phyloP scores from a whole-genome alignment of 257 asterid genomes.

The Cruciata laevipes region DNA sequence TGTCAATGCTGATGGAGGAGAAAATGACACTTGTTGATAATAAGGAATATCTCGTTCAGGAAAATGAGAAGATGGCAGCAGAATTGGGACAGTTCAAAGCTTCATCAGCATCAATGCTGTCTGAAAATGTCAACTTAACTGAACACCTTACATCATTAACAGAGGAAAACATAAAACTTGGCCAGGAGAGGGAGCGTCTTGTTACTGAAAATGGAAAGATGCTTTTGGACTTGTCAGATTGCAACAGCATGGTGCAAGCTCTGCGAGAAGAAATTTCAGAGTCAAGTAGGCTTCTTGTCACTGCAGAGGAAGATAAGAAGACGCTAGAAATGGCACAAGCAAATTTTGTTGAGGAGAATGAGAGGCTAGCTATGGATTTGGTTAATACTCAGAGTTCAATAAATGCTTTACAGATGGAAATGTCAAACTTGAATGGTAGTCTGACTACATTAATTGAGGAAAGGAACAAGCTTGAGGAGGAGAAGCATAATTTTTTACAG shows the following conservation, averaged over 20 bases:
- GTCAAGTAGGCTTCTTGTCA: slow-evolving; percentile 29
- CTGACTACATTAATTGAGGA: slow-evolving; percentile 39
- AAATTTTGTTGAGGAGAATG: slow-evolving; percentile 33
- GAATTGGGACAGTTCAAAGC: slow-evolving; percentile 50
- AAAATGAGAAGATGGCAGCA: slow-evolving; percentile 42
- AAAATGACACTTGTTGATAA: slow-evolving; percentile 46
- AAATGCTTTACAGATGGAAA: slow-evolving; percentile 49
- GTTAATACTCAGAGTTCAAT: slow-evolving; percentile 34
- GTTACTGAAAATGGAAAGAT: slow-evolving; percentile 44
- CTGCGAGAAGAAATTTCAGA: slow-evolving; percentile 44
- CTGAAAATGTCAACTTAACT: slow-evolving; percentile 27
- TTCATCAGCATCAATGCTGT: slow-evolving; percentile 44
- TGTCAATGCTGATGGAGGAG: slow-evolving; percentile 42
- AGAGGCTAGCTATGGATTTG: slow-evolving; percentile 44
- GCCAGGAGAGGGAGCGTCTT: slow-evolving; percentile 47
- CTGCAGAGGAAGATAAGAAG: slow-evolving; percentile 46
- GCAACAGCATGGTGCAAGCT: slow-evolving; percentile 41
- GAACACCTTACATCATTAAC: slow-evolving; percentile 31
- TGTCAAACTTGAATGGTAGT: slow-evolving; percentile 33
- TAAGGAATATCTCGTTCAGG: slow-evolving; percentile 36
- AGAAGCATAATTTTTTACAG: slow-evolving; percentile 31
- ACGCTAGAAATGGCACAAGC: slow-evolving; percentile 47
- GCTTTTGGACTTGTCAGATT: slow-evolving; percentile 40
- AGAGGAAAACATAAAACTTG: slow-evolving; percentile 46
- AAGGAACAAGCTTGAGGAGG: slow-evolving; percentile 49